Percentiles rank a stretch among this genome's conserved stretches.
Conservation (phyloP, 768 basidiomycete species). For the Phanerodontia chrysosporium region DNA sequence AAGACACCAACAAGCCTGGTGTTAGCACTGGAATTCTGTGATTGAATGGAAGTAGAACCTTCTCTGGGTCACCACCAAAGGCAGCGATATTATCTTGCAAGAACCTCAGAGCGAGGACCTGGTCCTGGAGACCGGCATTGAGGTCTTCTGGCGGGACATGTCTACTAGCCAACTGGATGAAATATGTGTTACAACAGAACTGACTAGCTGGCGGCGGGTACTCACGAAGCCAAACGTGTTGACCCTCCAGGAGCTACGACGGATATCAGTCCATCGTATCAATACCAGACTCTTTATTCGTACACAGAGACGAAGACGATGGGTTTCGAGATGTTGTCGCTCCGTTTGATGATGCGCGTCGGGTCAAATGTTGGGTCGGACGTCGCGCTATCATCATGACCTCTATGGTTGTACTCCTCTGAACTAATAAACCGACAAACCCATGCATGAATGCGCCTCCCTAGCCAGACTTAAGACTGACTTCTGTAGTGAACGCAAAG, state of each 20-base stretch:
- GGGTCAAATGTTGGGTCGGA: constrained; percentile 28
- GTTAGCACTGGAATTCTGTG: neutral
- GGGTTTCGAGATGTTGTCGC: constrained; percentile 42
- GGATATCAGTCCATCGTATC: neutral
- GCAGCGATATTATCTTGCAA: constrained; percentile 60
- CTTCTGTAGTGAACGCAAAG: neutral
- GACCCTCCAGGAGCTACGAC: constrained; percentile 47
- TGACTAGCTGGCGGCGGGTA: neutral
- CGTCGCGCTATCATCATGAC: constrained; percentile 31
- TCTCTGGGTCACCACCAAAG: constrained; percentile 42
- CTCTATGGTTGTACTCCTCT: neutral
- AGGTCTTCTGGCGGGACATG: constrained; percentile 44
- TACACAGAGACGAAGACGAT: constrained; percentile 45
- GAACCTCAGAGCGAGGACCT: constrained; percentile 55
- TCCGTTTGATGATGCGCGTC: constrained; percentile 37
- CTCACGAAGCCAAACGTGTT: constrained; percentile 56
- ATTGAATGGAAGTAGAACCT: constrained; percentile 20
- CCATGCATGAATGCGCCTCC: constrained; percentile 46
- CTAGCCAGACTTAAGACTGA: neutral
- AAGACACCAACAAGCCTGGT: neutral
- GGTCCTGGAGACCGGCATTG: constrained; percentile 41
- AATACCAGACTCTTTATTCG: neutral
- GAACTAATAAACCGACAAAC: constrained; percentile 24
- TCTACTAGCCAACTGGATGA: constrained; percentile 41
- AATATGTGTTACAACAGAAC: neutral